Percentiles rank a stretch among this genome's conserved stretches.
Conservation (phyloP, 371 early-diverging fungal species). For the Haplosporangium sp. region DNA sequence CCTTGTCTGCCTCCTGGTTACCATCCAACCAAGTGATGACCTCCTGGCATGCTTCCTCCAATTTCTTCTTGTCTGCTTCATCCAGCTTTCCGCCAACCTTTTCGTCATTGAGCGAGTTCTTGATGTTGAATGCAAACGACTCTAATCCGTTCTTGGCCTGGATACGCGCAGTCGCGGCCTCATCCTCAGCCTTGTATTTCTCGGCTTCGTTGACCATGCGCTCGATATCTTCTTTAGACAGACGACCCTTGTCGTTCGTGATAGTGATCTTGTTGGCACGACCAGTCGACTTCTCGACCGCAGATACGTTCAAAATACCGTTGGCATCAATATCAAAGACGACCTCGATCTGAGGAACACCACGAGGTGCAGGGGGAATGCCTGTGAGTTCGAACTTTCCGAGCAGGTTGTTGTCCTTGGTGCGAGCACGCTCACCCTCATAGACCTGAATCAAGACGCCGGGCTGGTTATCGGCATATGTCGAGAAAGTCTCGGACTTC, state of each 20-base stretch:
- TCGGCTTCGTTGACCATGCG: slow-evolving; percentile 97
- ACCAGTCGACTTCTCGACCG: slow-evolving; percentile 94
- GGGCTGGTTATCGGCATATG: slow-evolving; percentile 98
- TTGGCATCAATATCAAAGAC: slow-evolving; percentile 98
- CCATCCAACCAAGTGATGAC: slow-evolving; percentile 89
- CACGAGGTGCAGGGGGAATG: slow-evolving; percentile 96
- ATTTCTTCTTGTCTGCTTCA: slow-evolving; percentile 85
- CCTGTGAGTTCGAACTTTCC: slow-evolving; percentile 97
- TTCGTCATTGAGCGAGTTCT: slow-evolving; percentile 88
- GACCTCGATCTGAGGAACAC: slow-evolving; percentile 98
- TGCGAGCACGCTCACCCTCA: slow-evolving; percentile 97
- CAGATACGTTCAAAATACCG: slow-evolving; percentile 97
- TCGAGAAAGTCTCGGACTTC: slow-evolving; percentile 98
- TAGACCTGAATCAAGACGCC: slow-evolving; percentile 97
- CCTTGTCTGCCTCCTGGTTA: slow-evolving; percentile 92
- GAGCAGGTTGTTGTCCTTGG: slow-evolving; percentile 95
- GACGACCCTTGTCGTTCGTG: slow-evolving; percentile 98
- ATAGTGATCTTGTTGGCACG: slow-evolving; percentile 95
- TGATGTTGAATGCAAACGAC: slow-evolving; percentile 92
- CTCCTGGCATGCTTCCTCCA: slow-evolving; percentile 84
- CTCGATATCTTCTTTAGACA: slow-evolving; percentile 97
- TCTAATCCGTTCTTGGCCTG: slow-evolving; percentile 92
- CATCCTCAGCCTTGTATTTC: slow-evolving; percentile 96
- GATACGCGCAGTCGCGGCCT: slow-evolving; percentile 87
- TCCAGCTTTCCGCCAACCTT: slow-evolving; percentile 85